phyloP scores from a whole-genome alignment of 768 basidiomycete genomes.

The Trametes meyenii region DNA sequence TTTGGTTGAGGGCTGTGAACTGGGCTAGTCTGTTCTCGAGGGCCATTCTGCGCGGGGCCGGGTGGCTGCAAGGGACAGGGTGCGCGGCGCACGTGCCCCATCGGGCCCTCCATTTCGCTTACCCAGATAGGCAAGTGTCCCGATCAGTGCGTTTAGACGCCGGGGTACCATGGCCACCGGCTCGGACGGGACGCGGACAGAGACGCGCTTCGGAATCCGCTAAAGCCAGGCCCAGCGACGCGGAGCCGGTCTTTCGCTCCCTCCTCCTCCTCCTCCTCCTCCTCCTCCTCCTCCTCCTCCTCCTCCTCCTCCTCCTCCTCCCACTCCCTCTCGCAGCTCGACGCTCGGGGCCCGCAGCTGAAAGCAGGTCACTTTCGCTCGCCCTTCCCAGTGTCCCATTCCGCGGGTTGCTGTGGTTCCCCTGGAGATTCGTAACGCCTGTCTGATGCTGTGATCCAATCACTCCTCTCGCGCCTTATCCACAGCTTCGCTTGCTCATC shows the following conservation, averaged over 20 bases:
- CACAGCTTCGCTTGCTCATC: slow-evolving; percentile 14
- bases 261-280: slow-evolving; percentile 3
- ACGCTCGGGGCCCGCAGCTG: not conserved
- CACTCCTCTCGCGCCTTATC: slow-evolving; percentile 9
- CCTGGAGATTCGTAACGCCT: slow-evolving; percentile 35
- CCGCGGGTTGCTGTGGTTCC: slow-evolving; percentile 31
- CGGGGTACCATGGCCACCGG: slow-evolving; percentile 25
- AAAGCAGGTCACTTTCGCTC: slow-evolving; percentile 20
- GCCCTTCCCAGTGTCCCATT: not conserved
- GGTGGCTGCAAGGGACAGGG: slow-evolving; percentile 17
- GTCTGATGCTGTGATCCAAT: slow-evolving; percentile 29
- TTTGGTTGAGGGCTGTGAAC: slow-evolving; percentile 68
- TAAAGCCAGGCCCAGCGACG: not conserved
- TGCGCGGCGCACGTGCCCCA: slow-evolving; percentile 1
- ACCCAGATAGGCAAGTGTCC: slow-evolving; percentile 3
- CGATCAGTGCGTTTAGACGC: slow-evolving; percentile 11
- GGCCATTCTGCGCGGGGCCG: slow-evolving; percentile 44
- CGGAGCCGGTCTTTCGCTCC: not conserved
- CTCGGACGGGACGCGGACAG: not conserved
- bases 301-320: slow-evolving; percentile 6
- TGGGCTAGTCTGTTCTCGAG: slow-evolving; percentile 62
- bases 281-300: not conserved
- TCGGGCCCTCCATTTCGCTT: not conserved
- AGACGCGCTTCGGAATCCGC: too few relatives aligned
- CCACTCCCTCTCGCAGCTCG: not conserved